Evolutionary conservation across 2,329 filamentous ascomycete species (phyloP).

Genomic region (Epichloe hybrida): DNA sequence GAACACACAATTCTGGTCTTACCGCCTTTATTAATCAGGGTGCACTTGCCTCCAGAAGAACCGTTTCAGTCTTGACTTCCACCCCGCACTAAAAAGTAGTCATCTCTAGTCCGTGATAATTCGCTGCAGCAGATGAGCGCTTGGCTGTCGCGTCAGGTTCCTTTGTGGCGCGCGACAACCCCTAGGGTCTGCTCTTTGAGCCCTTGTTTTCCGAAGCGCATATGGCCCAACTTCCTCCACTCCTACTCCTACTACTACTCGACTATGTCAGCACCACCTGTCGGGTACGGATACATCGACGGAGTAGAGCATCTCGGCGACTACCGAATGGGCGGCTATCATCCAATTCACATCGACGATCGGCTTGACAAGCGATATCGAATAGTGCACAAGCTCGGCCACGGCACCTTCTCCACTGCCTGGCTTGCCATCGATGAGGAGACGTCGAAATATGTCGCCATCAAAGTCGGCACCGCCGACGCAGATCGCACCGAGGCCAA

Average conservation of each 20-base stretch:
- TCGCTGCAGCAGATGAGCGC: slow-evolving; percentile 12
- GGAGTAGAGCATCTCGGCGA: slow-evolving; percentile 12
- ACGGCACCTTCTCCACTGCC: slow-evolving; percentile 15
- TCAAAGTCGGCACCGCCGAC: slow-evolving; percentile 21
- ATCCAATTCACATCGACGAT: slow-evolving; percentile 28
- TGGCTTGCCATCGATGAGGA: slow-evolving; percentile 20
- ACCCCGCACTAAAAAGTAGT: no score
- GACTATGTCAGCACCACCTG: not conserved
- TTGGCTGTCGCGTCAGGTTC: not conserved
- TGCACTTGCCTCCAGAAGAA: no score
- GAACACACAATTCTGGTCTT: no score
- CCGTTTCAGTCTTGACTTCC: no score
- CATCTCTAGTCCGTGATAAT: no score
- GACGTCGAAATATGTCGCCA: slow-evolving; percentile 15
- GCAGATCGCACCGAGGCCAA: slow-evolving; percentile 10
- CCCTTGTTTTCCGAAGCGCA: not conserved
- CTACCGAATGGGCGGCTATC: slow-evolving; percentile 16
- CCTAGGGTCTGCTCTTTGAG: not conserved
- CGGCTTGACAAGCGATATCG: slow-evolving; percentile 23
- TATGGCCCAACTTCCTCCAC: not conserved
- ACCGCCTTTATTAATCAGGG: no score
- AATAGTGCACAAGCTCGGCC: slow-evolving; percentile 28
- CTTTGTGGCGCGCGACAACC: not conserved
- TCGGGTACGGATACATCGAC: slow-evolving; percentile 10
- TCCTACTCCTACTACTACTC: slow-evolving; percentile 1